Base-by-base conservation (phyloP, 495 filamentous ascomycete genomes). In the Penicillium paradoxum region DNA sequence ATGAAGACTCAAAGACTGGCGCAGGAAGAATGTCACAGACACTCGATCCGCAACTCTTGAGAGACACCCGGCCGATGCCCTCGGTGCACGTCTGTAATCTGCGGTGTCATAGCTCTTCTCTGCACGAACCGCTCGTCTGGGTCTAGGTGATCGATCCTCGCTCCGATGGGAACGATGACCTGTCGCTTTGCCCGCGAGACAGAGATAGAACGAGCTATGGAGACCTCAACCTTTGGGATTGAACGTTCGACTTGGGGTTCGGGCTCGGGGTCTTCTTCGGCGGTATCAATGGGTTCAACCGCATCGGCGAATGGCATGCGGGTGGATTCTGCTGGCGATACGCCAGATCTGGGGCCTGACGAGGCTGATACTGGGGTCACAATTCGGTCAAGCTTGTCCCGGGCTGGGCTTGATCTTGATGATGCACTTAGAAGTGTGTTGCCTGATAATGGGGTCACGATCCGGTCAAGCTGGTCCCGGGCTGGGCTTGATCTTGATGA, bases 201-300 rank as follows among this genome's bases (percentile, higher is more conserved):
- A 13, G 72, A 75, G 14, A 77, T 54, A 9, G 74, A 74, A 13
- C 71, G 56, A 6, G 74, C 74, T 27, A 65, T 67, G 2, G 74
- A 75, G 24, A 77, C 57, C 40, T 74, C 66, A 18, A 74, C 57
- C 0, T 48, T 64, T 5, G 68, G 70, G 9, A 58, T 46, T 3
- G 53, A 38, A 11, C 43, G 37, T 18, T 10, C n/a, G 15, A 48
- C 21, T 37, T 36, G 38, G 19, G 44, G 44, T 24, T 48, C 34
- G 4, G 42, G 38, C 17, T 56, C 56, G 42, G 27, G 15, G 29
- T 62, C 34, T 14, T 41, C 21, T 7, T 56, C 54, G 5, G 54
- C 49, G 25, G 38, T n/a, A n/a, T 34, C 29, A 15, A 24, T 8
- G 18, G 18, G 22, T 27, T 33, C 48, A 10, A 10, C 48, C 0